Evolutionary conservation across 23 red algal species (phyloP), one percentile per base, ranked within the genome.

Genomic region (Gracilaria gracilis): DNA sequence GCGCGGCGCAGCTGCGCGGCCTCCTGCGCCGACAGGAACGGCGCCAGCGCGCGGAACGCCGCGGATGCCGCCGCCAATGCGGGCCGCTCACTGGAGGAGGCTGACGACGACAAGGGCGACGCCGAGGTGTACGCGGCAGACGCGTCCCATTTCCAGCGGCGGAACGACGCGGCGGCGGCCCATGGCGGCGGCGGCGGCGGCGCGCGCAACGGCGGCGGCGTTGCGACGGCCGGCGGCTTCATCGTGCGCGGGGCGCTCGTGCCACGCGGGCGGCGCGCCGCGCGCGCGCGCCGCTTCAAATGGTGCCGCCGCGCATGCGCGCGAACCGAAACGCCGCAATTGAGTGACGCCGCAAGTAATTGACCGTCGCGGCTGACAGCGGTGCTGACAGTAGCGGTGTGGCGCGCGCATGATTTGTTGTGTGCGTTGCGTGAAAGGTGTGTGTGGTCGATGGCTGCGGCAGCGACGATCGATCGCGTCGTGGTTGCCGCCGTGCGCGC

Each of bases 101-200:
- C 39, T 35, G 73, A 36, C 21, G 73, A 7, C 33, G 57, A 17
- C 24, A 71, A 32, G n/a, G 40, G 48, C 1, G 37, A n/a, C 8
- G 85, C 6, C 11, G 72, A 33, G 51, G 44, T 20, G 29, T 17
- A 9, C n/a, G 59, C 42, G 21, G 32, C 55, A 16, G 72, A 57
- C 15, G 86, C 86, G 58, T 90, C 71, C 86, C 86, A 90, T 75
- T 90, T 90, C 86, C 86, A 90, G 48, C 74, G 86, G 34, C 86
- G 86, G 86, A 90, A 90, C 37, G 86, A 80, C 44, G 73, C 35
- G 44, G 57, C 57, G 81, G 55, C 79, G 23, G 21, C 38, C 12
- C 61, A 61, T 38, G 58, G 57, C 65, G 57, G 57, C 64, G 67
- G 51, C 44, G 42, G 12, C 31, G 33, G 20, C 25, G 11, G 59